phyloP scores from a whole-genome alignment of 345 rosid genomes.

The Populus ilicifolia region DNA sequence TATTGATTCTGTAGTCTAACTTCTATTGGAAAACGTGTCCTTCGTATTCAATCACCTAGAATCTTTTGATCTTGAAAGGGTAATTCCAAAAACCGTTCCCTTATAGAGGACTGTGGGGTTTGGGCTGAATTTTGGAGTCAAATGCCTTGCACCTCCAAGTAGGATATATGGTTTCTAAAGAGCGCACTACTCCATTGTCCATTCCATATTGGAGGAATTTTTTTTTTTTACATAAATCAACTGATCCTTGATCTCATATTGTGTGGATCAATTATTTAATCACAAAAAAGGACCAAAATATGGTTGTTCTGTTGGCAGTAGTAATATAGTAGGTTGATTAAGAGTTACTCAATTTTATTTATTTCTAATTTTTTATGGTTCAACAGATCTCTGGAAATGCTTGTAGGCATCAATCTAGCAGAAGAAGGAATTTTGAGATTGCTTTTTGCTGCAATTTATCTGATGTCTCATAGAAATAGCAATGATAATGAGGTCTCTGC shows the following conservation, averaged over 20 bases:
- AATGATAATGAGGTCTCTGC: slow-evolving; percentile 75
- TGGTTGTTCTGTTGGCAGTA: background rate
- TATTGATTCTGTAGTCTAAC: background rate
- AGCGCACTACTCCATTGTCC: background rate
- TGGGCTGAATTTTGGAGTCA: background rate
- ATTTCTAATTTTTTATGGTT: slow-evolving; percentile 12
- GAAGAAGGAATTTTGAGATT: slow-evolving; percentile 91
- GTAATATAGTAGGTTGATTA: background rate
- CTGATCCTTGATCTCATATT: background rate
- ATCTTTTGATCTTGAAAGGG: background rate
- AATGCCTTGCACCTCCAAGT: background rate
- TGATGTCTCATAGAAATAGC: slow-evolving; percentile 59
- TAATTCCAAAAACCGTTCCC: background rate
- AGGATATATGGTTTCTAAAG: background rate
- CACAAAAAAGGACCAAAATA: background rate
- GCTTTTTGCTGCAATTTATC: slow-evolving; percentile 69
- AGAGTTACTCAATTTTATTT: background rate
- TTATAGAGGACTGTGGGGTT: background rate
- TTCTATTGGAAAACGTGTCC: too few relatives aligned
- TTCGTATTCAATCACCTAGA: background rate
- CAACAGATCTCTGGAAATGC: slow-evolving; percentile 84
- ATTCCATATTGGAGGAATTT: background rate
- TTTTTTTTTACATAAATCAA: background rate
- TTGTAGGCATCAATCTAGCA: slow-evolving; percentile 60
- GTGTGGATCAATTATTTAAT: background rate